phyloP scores from a whole-genome alignment of 1,284 basidiomycete species.

The Coniophora puteana region DNA sequence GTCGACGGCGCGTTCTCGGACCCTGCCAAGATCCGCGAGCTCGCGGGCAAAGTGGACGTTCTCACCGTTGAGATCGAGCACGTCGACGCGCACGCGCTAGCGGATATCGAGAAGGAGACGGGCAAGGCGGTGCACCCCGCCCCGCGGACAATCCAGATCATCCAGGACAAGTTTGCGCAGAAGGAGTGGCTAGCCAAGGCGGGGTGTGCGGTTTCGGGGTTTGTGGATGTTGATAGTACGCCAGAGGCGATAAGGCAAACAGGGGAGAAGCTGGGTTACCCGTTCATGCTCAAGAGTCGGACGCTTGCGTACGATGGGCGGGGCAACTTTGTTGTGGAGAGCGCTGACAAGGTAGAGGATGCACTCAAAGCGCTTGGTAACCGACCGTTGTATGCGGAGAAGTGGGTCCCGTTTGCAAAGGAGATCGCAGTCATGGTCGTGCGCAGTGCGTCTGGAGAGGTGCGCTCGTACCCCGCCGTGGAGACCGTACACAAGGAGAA shows the following conservation, averaged over 20 bases:
- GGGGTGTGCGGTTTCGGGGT: conserved; percentile 75
- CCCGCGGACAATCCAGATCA: conserved; percentile 81
- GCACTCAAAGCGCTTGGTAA: conserved; percentile 69
- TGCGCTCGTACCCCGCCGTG: conserved; percentile 86
- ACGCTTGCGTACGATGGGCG: conserved; percentile 96
- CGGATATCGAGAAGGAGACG: conserved; percentile 50
- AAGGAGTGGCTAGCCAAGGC: conserved; percentile 72
- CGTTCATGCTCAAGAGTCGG: conserved; percentile 95
- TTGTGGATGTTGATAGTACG: conserved; percentile 55
- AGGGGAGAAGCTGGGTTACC: conserved; percentile 66
- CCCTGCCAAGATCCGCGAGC: conserved; percentile 73
- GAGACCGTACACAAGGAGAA: conserved; percentile 96
- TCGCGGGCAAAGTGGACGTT: conserved; percentile 83
- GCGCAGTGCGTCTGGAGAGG: conserved; percentile 70
- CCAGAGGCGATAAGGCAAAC: conserved; percentile 55
- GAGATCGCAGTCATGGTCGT: conserved; percentile 99
- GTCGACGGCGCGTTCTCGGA: conserved; percentile 91
- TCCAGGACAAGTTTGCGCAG: conserved; percentile 95
- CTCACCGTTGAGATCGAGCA: conserved; percentile 98
- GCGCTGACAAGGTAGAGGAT: conserved; percentile 48
- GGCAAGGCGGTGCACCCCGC: conserved; percentile 79
- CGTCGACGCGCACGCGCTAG: conserved; percentile 80
- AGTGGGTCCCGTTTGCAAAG: conserved; percentile 86
- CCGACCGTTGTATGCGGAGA: conserved; percentile 86
- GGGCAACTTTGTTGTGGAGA: conserved; percentile 83